Base-by-base conservation (phyloP, 2,329 filamentous ascomycete genomes). In the Colletotrichum sidae region DNA sequence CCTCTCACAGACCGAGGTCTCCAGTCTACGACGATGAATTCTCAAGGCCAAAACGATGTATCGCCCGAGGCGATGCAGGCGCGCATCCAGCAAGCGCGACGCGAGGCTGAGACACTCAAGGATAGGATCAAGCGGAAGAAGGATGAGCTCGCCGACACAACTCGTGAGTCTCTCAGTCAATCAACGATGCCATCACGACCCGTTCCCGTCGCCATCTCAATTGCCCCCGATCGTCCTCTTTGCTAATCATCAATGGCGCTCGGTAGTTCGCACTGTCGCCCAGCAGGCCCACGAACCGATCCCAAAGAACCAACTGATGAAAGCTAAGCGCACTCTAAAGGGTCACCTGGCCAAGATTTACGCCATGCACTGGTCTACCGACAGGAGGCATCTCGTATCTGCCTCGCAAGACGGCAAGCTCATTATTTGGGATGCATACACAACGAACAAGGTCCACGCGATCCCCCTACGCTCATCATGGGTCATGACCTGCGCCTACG, bases 401-500 rank as follows among this genome's bases (percentile, higher is more conserved):
- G 96, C 96, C 69, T 99, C 96, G 72, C 96, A 99, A 81, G 96
- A 99, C 76, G 96, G 96, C 79, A 99, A 99, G 85, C 90, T 99
- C 72, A 99, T 99, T 80, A 98, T 99, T 77, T 99, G 96, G 96
- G 96, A 99, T 79, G 96, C 96, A 65, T 99, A 99, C 84, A 98
- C 95, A 70, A 98, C 96, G 69, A 98, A 99, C 86, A 99, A 99
- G 81, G 96, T 99, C 68, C 96, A 99, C 81, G 96, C 96, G 78
- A 98, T 99, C 73, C 96, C 96, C 39, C 86, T 99, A 65, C 90
- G 96, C 70, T 98, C 96, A 12, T 99, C 96, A 12, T 99, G 96
- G 96, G 96, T 99, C 81, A 99, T 99, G 96, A 99, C 96, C 70
- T 99, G 96, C 87, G 96, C 96, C 76, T 99, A 99, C 79, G 95